Base-by-base conservation (phyloP, 169 alveolate species). In the Theileria equi region DNA sequence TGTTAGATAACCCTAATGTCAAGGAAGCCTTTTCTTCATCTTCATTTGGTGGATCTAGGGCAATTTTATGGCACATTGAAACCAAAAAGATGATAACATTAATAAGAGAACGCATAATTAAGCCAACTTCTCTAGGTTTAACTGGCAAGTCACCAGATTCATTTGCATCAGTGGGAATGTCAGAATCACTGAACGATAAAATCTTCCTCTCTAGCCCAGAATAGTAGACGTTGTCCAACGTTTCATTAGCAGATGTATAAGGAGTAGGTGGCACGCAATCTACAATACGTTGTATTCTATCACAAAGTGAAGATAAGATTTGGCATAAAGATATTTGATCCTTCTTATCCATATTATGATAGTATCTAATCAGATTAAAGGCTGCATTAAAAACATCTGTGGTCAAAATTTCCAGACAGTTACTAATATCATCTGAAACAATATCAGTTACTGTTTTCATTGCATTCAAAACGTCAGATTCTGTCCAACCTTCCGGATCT, bases 401-500 rank as follows among this genome's bases (percentile, higher is more conserved):
- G 16, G 79, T 64, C 64, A 74, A 19, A 45, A 64, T 23, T 21
- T 50, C 32, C 29, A 74, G 65, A 62, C 57, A 41, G 13, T 74
- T 79, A 23, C 64, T 55, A 38, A 69, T 50, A 7, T 61, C 34
- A 21, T 70, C 31, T 32, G 73, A 64, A 16, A 47, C 58, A 10
- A 49, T 45, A 2, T 59, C 66, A 10, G 16, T 19, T 17, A 74
- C 53, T 19, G 35, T 34, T 11, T 61, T 53, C 31, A 74, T 13
- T 0, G 84, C 80, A 0, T 40, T 19, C 8, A 48, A 61, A 1
- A 57, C 70, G 8, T 74, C 84, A n/a, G n/a, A 54, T 16, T 68
- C 41, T n/a, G 69, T 35, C 84, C 84, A 74, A 10, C 25, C 31
- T 25, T 62, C 84, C 3, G 84, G 84, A 21, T 74, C 84, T 10